Base-by-base conservation (phyloP, 495 filamentous ascomycete genomes). In the Hypoxylon subgilvum region DNA sequence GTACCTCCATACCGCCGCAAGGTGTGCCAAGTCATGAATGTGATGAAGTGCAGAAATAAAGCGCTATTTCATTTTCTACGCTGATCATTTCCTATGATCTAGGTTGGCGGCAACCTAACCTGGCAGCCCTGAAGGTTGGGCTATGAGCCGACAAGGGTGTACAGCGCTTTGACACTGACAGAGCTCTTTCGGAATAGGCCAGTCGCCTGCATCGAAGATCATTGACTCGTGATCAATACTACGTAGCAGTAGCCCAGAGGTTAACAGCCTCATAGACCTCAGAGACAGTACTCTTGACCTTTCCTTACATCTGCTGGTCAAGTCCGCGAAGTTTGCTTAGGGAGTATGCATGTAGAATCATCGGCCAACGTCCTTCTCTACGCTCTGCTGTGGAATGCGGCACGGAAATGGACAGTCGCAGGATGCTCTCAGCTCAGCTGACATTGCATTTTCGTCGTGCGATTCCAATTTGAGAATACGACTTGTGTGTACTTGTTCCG, bases 381-480 rank as follows among this genome's bases (percentile, higher is more conserved):
- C 28, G 3, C 40, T 52, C 32, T 49, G 42, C 41, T n/a, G 48
- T 58, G 22, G 17, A 6, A 55, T 45, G 48, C 50, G 23, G 54
- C 34, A 64, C 60, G 38, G 53, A 16, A 45, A 34, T 48, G 54
- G 54, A 50, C 49, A 23, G 41, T 36, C 49, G 53, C 60, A 58
- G 10, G 51, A 19, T 49, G 36, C 48, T 35, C 49, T 64, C 48
- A 64, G 61, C 54, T 64, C 61, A 64, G 61, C 61, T 64, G 61
- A 59, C 54, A 38, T 19, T 48, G 27, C 61, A 55, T 64, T 64
- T 49, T 63, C 60, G 53, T 63, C 60, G 44, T 56, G 48, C 27
- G 28, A 14, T 59, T 46, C 49, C 54, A 54, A 58, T 55, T 51
- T 64, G 61, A 57, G 42, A 55, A 64, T 64, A 64, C 61, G 54